Base-by-base conservation (phyloP, 305 asterid genomes). In the Fraxinus velutina region DNA sequence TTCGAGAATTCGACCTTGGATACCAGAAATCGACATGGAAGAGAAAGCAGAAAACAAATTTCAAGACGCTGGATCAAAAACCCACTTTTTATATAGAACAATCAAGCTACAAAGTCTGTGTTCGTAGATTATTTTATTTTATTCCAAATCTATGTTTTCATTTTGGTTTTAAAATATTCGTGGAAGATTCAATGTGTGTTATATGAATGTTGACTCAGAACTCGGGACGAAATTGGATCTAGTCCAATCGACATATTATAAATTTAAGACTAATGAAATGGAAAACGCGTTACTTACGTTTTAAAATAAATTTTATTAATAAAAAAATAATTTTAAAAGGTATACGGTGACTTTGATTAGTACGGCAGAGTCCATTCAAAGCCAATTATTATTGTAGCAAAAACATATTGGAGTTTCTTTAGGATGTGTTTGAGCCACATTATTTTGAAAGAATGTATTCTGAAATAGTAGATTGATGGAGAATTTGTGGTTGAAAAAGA, bases 1-100 rank as follows among this genome's bases (percentile, higher is more conserved):
- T 74, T 89, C 90, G 3, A 89, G 83, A 34, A 85, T 85, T 84
- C 86, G 92, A 78, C 90, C 92, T 27, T 89, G 92, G 72, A 89
- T 86, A 4, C 88, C 89, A 89, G 85, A 86, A 79, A 79, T 80
- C 81, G 89, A 89, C 92, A 89, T 89, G 77, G 81, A 84, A 73
- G 32, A 13, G 22, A n/a, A 7, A 12, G 27, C 6, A 17, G 62
- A 5, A 50, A 50, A 50, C 22, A 50, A 50, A 4, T 50, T 50
- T 50, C 8, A 50, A 3, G 60, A 4, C n/a, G 62, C 62, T 50
- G 19, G 62, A 50, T 15, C 62, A 50, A 4, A 15, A 50, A 5
- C 57, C 62, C 62, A 50, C 19, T n/a, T n/a, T 4, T 50, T 50
- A 50, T 50, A 13, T 7, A 24, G 30, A 1, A 0, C 9, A 10